A percentile compares a stretch with the other conserved stretches of the same genome.
These are phyloP conservation scores for Leccinum boreale DNA, from an alignment of 768 basidiomycete species.

Conservation along the genomic window DNA sequence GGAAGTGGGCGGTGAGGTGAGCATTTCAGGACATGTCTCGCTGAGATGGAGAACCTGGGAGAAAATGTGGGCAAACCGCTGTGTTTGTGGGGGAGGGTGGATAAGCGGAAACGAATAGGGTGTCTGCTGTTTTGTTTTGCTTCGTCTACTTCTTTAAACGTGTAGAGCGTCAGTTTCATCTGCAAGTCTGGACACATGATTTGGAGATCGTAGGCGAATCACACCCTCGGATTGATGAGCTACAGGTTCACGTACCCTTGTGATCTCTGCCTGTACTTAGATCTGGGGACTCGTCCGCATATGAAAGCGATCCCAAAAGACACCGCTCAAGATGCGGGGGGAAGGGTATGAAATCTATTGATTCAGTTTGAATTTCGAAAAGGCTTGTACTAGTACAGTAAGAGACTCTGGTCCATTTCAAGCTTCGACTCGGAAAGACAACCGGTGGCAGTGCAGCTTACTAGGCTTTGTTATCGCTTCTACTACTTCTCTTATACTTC, in stretches of 20 bases:
- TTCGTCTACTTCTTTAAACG: neutral
- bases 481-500: too few relatives aligned
- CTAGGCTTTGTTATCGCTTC: too few relatives aligned
- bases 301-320: too few relatives aligned
- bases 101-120: slow-evolving; percentile 17
- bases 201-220: slow-evolving; percentile 51
- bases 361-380: too few relatives aligned
- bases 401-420: too few relatives aligned
- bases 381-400: too few relatives aligned
- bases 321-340: too few relatives aligned
- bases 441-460: neutral
- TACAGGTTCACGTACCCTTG: slow-evolving; percentile 34
- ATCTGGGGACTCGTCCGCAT: too few relatives aligned
- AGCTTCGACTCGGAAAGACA: neutral
- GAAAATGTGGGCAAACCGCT: slow-evolving; percentile 53
- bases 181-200: neutral
- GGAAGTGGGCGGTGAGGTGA: slow-evolving; percentile 37
- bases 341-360: too few relatives aligned
- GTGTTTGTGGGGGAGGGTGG: slow-evolving; percentile 76
- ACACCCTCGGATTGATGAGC: slow-evolving; percentile 49
- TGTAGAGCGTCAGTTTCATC: neutral
- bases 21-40: slow-evolving; percentile 32
- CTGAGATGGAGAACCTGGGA: slow-evolving; percentile 62
- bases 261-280: neutral
- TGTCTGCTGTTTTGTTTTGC: neutral